These are phyloP conservation scores for Beauveria australis DNA, from an alignment of 2,329 filamentous ascomycete genomes.

Conservation along the genomic window DNA sequence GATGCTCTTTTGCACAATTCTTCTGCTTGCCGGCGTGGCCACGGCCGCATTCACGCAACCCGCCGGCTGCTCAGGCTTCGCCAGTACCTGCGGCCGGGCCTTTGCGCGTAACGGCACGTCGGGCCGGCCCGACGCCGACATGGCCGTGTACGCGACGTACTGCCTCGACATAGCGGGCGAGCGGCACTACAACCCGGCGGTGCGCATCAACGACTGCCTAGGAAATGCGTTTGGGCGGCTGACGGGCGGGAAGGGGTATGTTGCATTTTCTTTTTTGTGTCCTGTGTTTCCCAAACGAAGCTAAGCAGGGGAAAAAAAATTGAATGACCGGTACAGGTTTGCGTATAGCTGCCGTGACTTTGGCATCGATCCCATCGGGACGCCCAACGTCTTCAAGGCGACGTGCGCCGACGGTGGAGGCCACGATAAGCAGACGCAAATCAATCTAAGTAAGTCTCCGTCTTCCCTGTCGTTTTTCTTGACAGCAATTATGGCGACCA, in stretches of 20 bases:
- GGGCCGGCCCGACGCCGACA: not conserved
- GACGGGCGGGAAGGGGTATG: not conserved
- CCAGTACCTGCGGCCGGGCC: not conserved
- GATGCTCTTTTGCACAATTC: not conserved
- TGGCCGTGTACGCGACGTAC: conserved; percentile 4
- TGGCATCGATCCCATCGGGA: not conserved
- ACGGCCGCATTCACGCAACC: not conserved
- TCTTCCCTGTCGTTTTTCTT: not conserved
- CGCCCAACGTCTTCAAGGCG: not conserved
- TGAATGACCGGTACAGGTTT: not conserved
- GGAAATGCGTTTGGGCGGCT: not conserved
- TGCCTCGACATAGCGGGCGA: not conserved
- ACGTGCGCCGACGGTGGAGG: not conserved
- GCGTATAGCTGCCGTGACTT: conserved; percentile 3
- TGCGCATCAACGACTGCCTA: not conserved
- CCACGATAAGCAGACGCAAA: not conserved
- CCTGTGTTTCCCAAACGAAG: too few species aligned
- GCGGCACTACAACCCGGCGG: conserved; percentile 4
- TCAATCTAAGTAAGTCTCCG: not conserved
- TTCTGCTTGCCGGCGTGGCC: not conserved
- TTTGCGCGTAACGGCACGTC: not conserved
- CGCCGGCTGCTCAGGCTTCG: not conserved
- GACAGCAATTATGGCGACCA: too few species aligned
- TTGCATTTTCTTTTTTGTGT: not conserved
- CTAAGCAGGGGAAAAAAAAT: too few species aligned